These are phyloP conservation scores for Cudoniella acicularis DNA, from an alignment of 495 filamentous ascomycete species.

Conservation along the genomic window DNA sequence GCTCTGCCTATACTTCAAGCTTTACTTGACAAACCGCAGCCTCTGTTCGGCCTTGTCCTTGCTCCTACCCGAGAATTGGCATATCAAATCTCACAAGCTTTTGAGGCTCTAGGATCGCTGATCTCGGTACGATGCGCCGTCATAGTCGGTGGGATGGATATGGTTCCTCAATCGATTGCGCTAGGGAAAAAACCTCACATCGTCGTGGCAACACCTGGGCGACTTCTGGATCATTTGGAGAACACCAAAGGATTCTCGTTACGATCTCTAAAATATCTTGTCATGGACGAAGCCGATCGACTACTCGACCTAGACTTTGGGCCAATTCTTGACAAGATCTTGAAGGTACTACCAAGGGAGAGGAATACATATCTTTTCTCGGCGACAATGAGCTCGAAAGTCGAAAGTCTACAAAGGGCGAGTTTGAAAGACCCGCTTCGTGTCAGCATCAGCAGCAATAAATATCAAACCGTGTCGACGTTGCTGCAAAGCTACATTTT, in stretches of 20 bases:
- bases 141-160: conserved; percentile 91
- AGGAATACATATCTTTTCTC: conserved; percentile 86
- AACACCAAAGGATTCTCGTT: conserved; percentile 95
- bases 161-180: conserved; percentile 83
- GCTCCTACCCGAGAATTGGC: conserved; percentile 92
- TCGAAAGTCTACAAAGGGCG: conserved; percentile 87
- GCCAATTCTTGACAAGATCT: conserved; percentile 84
- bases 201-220: conserved; percentile 82
- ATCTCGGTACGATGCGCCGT: conserved; percentile 77
- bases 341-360: conserved; percentile 82
- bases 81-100: conserved; percentile 79
- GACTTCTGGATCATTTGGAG: conserved; percentile 88
- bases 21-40: conserved; percentile 76
- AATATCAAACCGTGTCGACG: conserved; percentile 85
- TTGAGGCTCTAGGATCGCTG: conserved; percentile 77
- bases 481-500: conserved; percentile 80
- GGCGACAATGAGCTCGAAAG: conserved; percentile 88
- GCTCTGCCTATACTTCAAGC: conserved; percentile 84
- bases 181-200: conserved; percentile 91
- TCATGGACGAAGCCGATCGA: conserved; percentile 93
- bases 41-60: conserved; percentile 75
- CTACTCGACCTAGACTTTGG: conserved; percentile 94
- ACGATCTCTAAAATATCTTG: conserved; percentile 73
- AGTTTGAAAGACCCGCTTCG: conserved; percentile 74
- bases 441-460: conserved; percentile 69